A percentile compares a stretch with the other conserved stretches of the same genome.
Conservation (phyloP, 108 stramenopile species). For the Aureococcus anophagefferens region DNA sequence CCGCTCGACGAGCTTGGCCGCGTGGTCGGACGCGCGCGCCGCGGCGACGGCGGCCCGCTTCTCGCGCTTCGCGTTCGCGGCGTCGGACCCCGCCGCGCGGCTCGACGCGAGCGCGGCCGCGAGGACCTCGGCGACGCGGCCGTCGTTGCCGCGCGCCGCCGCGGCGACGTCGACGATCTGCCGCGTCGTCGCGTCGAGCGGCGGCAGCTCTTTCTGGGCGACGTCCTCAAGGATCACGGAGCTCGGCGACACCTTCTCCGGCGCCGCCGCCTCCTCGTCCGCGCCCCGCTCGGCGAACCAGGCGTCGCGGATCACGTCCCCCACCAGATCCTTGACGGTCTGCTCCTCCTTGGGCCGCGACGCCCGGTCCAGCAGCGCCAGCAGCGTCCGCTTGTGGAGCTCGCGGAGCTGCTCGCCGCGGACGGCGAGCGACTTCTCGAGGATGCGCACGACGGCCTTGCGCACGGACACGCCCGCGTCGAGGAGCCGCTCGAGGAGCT, state of each 20-base stretch:
- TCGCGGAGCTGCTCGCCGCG: too few relatives aligned
- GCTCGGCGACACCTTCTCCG: too few relatives aligned
- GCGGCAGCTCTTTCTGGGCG: too few relatives aligned
- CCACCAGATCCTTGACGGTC: slow-evolving; percentile 27
- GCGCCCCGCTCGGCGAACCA: not conserved
- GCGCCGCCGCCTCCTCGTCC: not conserved
- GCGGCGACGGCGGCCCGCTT: too few relatives aligned
- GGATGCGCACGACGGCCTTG: slow-evolving; percentile 25
- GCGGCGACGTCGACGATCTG: not conserved
- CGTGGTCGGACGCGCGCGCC: not conserved
- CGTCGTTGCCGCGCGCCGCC: not conserved
- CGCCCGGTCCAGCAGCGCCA: slow-evolving; percentile 17
- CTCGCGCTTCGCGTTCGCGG: too few relatives aligned
- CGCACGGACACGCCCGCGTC: slow-evolving; percentile 33
- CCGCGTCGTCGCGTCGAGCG: not conserved
- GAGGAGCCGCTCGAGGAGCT: slow-evolving; percentile 22
- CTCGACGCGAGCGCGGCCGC: not conserved
- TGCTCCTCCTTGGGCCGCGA: slow-evolving; percentile 26
- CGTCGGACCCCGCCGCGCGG: too few relatives aligned
- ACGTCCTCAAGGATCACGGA: too few relatives aligned
- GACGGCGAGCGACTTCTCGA: slow-evolving; percentile 18
- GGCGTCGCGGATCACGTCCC: slow-evolving; percentile 17
- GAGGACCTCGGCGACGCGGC: not conserved
- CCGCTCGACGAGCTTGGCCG: not conserved
- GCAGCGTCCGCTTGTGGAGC: not conserved